Conservation (phyloP, 2,329 filamentous ascomycete genomes). For the Chrysoporthe deuterocubensis region DNA sequence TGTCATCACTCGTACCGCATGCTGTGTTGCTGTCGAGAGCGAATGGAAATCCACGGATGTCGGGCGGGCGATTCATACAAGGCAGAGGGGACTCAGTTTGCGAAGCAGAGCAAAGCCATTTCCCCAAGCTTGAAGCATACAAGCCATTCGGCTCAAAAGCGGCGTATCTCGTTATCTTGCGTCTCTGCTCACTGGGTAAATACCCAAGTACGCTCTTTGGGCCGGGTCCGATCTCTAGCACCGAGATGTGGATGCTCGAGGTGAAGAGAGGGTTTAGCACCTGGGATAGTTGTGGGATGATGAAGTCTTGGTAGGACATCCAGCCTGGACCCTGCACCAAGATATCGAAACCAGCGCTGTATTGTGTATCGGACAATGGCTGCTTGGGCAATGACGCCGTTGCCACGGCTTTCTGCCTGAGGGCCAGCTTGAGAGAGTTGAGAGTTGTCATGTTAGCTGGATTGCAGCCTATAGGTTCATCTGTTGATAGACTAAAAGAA, state of each 20-base stretch:
- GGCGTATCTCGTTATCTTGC: conserved; percentile 52
- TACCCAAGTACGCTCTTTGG: conserved; percentile 56
- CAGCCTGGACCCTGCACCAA: conserved; percentile 42
- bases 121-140: conserved; percentile 49
- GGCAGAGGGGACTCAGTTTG: conserved; percentile 44
- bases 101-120: conserved; percentile 42
- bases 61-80: conserved; percentile 42
- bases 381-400: conserved; percentile 23
- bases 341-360: conserved; percentile 52
- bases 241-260: conserved; percentile 49
- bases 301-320: conserved; percentile 53
- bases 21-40: conserved; percentile 34
- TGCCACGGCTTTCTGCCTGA: no score
- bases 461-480: no score
- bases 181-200: conserved; percentile 48
- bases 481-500: no score
- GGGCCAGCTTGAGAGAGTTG: no score
- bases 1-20: conserved; percentile 30
- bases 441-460: no score
- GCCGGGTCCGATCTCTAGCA: conserved; percentile 64
- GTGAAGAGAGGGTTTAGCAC: conserved; percentile 47
- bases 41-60: conserved; percentile 48
- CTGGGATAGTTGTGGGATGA: conserved; percentile 52
- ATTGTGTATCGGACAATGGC: conserved; percentile 52
- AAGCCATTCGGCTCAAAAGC: conserved; percentile 58